phyloP scores from a whole-genome alignment of 345 rosid genomes.

The Corymbia maculata region DNA sequence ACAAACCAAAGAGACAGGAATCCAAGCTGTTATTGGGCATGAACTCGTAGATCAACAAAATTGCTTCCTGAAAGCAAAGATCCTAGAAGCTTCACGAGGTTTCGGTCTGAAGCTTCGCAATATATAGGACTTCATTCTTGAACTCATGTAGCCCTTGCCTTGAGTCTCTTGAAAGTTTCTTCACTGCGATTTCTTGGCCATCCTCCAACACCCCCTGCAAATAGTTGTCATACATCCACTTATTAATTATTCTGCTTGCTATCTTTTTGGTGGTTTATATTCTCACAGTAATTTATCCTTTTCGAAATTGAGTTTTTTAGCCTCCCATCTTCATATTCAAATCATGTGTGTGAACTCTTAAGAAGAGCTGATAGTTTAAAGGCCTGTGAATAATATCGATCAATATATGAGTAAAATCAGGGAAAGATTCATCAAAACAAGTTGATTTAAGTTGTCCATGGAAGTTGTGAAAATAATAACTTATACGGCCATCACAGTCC shows the following conservation, averaged over 20 bases:
- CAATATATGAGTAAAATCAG: neutral
- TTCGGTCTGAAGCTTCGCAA: slow-evolving; percentile 39
- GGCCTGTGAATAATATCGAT: neutral
- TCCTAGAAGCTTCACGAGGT: slow-evolving; percentile 33
- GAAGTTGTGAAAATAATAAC: neutral
- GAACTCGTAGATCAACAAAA: slow-evolving; percentile 14
- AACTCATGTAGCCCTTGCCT: slow-evolving; percentile 32
- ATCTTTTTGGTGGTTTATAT: neutral
- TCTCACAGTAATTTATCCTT: neutral
- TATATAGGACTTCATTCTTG: slow-evolving; percentile 23
- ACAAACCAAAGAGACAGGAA: slow-evolving; percentile 16
- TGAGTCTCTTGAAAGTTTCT: slow-evolving; percentile 30
- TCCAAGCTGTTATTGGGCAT: slow-evolving; percentile 20
- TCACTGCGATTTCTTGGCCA: slow-evolving; percentile 41
- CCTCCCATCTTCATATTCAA: neutral
- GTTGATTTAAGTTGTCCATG: neutral
- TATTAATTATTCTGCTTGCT: neutral
- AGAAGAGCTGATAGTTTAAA: neutral
- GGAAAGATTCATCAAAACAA: neutral
- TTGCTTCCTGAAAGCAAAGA: slow-evolving; percentile 8
- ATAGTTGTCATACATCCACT: neutral
- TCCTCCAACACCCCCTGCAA: slow-evolving; percentile 26
- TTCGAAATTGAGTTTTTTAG: neutral
- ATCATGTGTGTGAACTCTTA: neutral
- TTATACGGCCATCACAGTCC: neutral